phyloP scores from a whole-genome alignment of 345 rosid species.

The Lagerstroemia speciosa region DNA sequence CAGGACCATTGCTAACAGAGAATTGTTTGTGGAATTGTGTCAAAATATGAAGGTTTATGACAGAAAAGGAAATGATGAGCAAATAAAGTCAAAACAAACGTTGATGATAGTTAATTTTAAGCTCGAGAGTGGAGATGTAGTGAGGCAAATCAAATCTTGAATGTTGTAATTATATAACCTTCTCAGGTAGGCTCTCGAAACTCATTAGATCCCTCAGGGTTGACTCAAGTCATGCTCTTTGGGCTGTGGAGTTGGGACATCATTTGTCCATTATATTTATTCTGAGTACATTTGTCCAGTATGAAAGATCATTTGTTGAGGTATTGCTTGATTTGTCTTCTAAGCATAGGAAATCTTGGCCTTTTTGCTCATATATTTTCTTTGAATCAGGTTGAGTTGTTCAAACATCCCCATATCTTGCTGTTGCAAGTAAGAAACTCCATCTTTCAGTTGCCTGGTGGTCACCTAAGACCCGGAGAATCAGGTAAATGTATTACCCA shows the following conservation, averaged over 20 bases:
- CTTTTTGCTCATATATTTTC: neutral
- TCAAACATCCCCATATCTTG: constrained; percentile 76
- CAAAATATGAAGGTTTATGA: neutral
- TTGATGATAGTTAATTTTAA: too few species aligned
- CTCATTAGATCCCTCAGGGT: neutral
- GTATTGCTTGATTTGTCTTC: neutral
- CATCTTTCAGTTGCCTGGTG: constrained; percentile 72
- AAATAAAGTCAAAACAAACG: too few species aligned
- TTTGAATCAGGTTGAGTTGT: constrained; percentile 67
- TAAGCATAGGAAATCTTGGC: neutral
- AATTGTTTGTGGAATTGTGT: too few species aligned
- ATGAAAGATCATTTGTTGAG: neutral
- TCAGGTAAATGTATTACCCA: constrained; percentile 36
- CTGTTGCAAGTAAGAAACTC: constrained; percentile 65
- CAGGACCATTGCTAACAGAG: too few species aligned
- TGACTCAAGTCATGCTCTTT: too few species aligned
- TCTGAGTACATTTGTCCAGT: too few species aligned
- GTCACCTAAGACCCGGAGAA: constrained; percentile 73
- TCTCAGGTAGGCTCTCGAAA: neutral
- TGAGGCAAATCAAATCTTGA: neutral
- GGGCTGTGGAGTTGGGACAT: too few species aligned
- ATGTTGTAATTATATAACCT: neutral
- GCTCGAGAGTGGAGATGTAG: neutral
- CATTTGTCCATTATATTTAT: too few species aligned
- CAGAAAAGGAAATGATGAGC: too few species aligned